Evolutionary conservation across 2,329 filamentous ascomycete species (phyloP), one percentile per base, ranked within the genome.

Genomic region (Didymella sp.): DNA sequence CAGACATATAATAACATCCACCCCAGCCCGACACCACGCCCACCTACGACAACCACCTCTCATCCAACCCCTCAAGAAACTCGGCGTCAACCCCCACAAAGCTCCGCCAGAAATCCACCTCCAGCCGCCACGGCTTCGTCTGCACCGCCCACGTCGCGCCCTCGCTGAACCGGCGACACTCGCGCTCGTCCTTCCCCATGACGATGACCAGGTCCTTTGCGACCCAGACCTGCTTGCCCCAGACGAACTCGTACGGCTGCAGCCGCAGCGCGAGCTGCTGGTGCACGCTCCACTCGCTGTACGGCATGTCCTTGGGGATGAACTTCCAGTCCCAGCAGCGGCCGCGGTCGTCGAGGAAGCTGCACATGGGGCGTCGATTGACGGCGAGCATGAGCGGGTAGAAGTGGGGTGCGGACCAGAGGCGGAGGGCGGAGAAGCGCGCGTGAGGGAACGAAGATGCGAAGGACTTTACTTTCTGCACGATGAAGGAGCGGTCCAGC

Each of bases 51-150:
- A 80, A 64, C 78, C 78, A 80, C 52, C 64, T 68, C 58, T 69
- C 64, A 61, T 80, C 69, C 69, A 83, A 58, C 0, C 62, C 67
- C 59, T 80, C 76, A 67, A 82, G 61, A 61, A 83, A 81, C 21
- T 60, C 66, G 27, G 78, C 37, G 58, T 79, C 78, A 0, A 84
- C 79, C 65, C 81, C 79, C 6, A 82, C 69, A 70, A 82, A 82
- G 59, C 80, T 83, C 69, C 77, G 78, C 80, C 79, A 82, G 41
- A 82, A 74, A 69, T 84, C 81, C 37, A 83, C 71, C 74, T 84
- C 82, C 56, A 78, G 61, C 51, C 78, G 71, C 80, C 80, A 83
- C 13, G 81, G 80, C 62, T 76, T 75, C 7, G 77, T 82, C 70
- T 81, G 79, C 17, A 83, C 66, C n/a, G 74, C 74, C 71, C 78